These are phyloP conservation scores for Termitomyces titanicus DNA, from an alignment of 768 basidiomycete genomes.

Conservation along the genomic window DNA sequence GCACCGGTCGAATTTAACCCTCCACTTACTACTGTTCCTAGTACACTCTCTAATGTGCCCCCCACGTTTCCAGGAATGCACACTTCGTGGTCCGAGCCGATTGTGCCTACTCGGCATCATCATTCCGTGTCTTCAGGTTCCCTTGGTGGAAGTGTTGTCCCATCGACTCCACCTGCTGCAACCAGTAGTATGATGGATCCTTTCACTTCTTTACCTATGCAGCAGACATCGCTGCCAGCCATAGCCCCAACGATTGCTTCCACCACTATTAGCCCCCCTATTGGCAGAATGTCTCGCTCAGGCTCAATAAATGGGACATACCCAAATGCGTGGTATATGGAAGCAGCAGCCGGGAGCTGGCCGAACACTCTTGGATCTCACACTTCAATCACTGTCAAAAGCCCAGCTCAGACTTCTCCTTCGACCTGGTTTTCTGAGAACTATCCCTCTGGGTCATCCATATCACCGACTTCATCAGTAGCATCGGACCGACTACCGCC, in stretches of 20 bases:
- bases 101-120: constrained; percentile 35
- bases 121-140: constrained; percentile 41
- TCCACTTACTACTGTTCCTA: constrained; percentile 10
- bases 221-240: constrained; percentile 18
- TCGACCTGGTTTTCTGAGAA: constrained; percentile 19
- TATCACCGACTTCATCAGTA: constrained; percentile 21
- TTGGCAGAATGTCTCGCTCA: constrained; percentile 56
- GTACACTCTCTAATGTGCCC: constrained; percentile 8
- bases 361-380: constrained; percentile 8
- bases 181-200: constrained; percentile 14
- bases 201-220: constrained; percentile 16
- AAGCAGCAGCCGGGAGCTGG: constrained; percentile 25
- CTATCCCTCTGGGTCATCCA: constrained; percentile 13
- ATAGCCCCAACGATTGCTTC: constrained; percentile 10
- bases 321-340: constrained; percentile 32
- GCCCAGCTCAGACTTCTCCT: constrained; percentile 4
- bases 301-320: constrained; percentile 50
- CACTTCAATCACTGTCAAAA: neutral
- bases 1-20: constrained; percentile 18
- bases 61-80: constrained; percentile 29
- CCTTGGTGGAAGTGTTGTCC: constrained; percentile 19
- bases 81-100: constrained; percentile 37
- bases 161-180: constrained; percentile 14
- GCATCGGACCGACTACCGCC: constrained; percentile 23
- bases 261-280: constrained; percentile 28